Evolutionary conservation across 83 land plant species (phyloP).

Genomic region (Picea abies): DNA sequence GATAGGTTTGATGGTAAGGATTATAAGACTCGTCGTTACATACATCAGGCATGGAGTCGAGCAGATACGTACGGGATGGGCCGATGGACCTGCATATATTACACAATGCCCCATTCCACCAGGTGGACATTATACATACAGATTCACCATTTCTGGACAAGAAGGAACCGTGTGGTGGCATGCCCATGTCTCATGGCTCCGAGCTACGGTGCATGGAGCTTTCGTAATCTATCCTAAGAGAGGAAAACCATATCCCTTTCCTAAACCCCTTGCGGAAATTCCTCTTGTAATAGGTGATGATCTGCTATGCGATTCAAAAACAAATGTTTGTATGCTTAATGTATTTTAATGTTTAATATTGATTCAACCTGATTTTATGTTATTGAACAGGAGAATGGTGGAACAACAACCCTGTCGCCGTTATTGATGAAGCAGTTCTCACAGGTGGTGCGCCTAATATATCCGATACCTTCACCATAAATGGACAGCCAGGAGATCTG

Average conservation of each 20-base stretch:
- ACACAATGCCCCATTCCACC: constrained; percentile 32
- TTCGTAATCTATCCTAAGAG: constrained; percentile 12
- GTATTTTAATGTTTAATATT: too few species aligned
- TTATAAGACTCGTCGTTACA: too few species aligned
- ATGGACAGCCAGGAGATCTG: constrained; percentile 21
- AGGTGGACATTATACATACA: constrained; percentile 3
- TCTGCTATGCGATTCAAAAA: background rate
- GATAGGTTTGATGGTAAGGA: too few species aligned
- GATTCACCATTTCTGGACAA: constrained; percentile 17
- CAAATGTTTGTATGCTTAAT: background rate
- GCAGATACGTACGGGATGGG: constrained; percentile 23
- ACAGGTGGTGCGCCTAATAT: constrained; percentile 5
- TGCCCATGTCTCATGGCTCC: constrained; percentile 19
- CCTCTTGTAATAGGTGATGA: constrained; percentile 8
- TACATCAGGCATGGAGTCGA: constrained; percentile 26
- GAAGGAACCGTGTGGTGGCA: constrained; percentile 27
- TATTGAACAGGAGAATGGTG: constrained; percentile 26
- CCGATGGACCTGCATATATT: constrained; percentile 30
- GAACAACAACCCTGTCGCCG: background rate
- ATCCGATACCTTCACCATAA: constrained; percentile 18
- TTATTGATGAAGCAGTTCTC: background rate
- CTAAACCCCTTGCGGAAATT: constrained; percentile 10
- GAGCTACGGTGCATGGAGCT: constrained; percentile 25
- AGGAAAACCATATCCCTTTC: constrained; percentile 14
- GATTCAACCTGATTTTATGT: too few species aligned